phyloP scores from a whole-genome alignment of 148 eudicot species.

The Rhododendron simsii region DNA sequence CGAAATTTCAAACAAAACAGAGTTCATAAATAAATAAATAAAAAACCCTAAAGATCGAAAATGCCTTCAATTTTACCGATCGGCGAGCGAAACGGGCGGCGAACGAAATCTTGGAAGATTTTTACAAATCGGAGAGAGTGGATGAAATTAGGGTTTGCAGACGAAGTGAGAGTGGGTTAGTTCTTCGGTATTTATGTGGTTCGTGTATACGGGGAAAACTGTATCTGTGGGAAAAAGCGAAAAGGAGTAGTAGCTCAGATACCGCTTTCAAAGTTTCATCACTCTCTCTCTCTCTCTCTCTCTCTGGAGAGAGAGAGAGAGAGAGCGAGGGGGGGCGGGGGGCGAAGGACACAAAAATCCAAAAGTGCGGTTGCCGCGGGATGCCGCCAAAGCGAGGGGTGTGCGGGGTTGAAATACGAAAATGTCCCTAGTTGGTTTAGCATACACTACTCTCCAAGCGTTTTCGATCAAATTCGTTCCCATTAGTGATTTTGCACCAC shows the following conservation, averaged over 20 bases:
- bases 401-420: background rate
- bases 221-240: background rate
- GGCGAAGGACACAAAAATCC: constrained; percentile 11
- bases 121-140: background rate
- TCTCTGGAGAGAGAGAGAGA: no score
- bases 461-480: no score
- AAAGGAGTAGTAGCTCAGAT: background rate
- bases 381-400: background rate
- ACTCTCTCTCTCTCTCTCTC: background rate
- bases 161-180: background rate
- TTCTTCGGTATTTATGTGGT: background rate
- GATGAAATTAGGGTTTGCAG: background rate
- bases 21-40: background rate
- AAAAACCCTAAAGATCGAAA: background rate
- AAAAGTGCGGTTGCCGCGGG: constrained; percentile 14
- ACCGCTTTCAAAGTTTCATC: background rate
- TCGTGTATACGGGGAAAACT: background rate
- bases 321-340: background rate
- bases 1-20: background rate
- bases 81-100: background rate
- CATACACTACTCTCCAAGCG: no score
- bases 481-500: no score
- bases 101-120: constrained; percentile 6
- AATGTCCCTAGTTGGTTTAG: background rate
- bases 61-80: constrained; percentile 7